These are phyloP conservation scores for Sarocladium oryzae DNA, from an alignment of 2,329 filamentous ascomycete species.

Conservation along the genomic window DNA sequence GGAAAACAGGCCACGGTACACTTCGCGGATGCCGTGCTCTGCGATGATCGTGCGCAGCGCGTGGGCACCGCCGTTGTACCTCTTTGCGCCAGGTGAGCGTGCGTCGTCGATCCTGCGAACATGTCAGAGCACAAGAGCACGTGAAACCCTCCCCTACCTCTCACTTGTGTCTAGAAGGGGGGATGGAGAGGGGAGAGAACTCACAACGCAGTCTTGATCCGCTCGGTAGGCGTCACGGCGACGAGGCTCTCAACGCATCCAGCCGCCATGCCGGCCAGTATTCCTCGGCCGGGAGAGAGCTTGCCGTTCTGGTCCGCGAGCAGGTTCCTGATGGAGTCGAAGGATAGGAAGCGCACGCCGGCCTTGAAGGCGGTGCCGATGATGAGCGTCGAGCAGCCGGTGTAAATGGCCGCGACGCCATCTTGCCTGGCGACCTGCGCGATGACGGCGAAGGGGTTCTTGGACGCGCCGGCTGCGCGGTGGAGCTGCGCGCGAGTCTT, in stretches of 20 bases:
- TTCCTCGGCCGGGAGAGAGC: slow-evolving; percentile 47
- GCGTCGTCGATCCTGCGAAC: slow-evolving; percentile 29
- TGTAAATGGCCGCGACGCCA: slow-evolving; percentile 53
- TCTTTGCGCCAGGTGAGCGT: slow-evolving; percentile 18
- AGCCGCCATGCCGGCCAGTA: slow-evolving; percentile 58
- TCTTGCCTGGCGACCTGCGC: slow-evolving; percentile 46
- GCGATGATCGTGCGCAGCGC: slow-evolving; percentile 26
- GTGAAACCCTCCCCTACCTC: too few relatives aligned
- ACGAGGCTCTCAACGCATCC: slow-evolving; percentile 55
- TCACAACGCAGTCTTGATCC: slow-evolving; percentile 59
- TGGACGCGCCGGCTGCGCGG: slow-evolving; percentile 19
- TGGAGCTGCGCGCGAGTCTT: slow-evolving; percentile 58
- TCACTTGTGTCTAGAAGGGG: too few relatives aligned
- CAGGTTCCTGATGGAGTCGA: slow-evolving; percentile 56
- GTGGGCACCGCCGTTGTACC: slow-evolving; percentile 24
- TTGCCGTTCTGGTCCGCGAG: slow-evolving; percentile 50
- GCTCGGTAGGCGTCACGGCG: slow-evolving; percentile 62
- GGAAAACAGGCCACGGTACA: slow-evolving; percentile 38
- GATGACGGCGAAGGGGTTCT: slow-evolving; percentile 54
- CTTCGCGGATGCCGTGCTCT: slow-evolving; percentile 32
- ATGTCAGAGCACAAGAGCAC: too few relatives aligned
- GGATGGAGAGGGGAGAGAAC: slow-evolving; percentile 12
- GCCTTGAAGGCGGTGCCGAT: slow-evolving; percentile 56
- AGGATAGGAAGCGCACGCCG: slow-evolving; percentile 59
- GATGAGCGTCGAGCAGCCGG: slow-evolving; percentile 54